phyloP scores from a whole-genome alignment of 2,329 filamentous ascomycete genomes.

The Trichoderma sp. region DNA sequence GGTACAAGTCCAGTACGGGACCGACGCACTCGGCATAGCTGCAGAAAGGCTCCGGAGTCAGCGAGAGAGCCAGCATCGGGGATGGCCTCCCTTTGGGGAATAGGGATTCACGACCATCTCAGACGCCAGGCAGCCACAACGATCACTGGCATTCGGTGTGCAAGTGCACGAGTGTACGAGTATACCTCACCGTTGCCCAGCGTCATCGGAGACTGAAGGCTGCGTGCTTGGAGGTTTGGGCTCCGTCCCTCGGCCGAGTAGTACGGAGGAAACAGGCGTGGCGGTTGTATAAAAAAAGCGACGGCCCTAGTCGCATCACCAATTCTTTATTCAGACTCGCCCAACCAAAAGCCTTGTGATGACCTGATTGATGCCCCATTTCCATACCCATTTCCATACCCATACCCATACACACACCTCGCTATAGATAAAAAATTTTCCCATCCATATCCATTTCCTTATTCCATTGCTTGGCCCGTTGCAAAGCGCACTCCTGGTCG shows the following conservation, averaged over 20 bases:
- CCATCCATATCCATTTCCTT: not conserved
- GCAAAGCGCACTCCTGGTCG: constrained; percentile 16
- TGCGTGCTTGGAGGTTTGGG: not conserved
- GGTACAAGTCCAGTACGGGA: not conserved
- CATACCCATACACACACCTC: not conserved
- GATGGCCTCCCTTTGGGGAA: constrained; percentile 9
- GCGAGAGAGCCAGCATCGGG: not conserved
- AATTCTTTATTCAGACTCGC: not conserved
- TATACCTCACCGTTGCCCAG: constrained; percentile 1
- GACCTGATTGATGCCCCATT: not conserved
- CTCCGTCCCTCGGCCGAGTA: not conserved
- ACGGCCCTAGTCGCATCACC: not conserved
- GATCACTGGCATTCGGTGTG: not conserved
- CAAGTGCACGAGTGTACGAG: not conserved
- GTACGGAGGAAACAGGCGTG: not conserved
- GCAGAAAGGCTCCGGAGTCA: not conserved
- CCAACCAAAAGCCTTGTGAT: not conserved
- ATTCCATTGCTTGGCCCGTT: not conserved
- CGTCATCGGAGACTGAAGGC: not conserved
- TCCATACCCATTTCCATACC: not conserved
- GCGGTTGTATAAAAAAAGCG: not conserved
- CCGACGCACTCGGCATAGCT: constrained; percentile 7
- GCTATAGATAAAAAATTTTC: not conserved
- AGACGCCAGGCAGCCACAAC: constrained; percentile 2
- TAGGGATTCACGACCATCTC: not conserved